Evolutionary conservation across 345 rosid genomes (phyloP).

Genomic region (Pistacia vera): DNA sequence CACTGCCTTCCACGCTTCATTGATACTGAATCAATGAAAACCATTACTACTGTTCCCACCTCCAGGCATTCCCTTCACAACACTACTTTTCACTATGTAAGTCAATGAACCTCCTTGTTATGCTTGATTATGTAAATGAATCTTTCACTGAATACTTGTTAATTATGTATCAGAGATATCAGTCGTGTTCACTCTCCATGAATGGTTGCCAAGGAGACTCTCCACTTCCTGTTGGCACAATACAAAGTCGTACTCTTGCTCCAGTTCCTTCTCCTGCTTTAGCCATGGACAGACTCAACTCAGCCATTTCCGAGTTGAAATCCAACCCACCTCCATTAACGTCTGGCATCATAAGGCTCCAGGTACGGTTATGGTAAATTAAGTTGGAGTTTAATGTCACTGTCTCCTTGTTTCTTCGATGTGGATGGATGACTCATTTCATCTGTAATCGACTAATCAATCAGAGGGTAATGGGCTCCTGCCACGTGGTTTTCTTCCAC

Average conservation of each 20-base stretch:
- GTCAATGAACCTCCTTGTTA: too few species aligned
- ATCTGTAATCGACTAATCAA: slow-evolving; percentile 6
- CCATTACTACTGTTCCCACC: slow-evolving; percentile 12
- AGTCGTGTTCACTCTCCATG: slow-evolving; percentile 57
- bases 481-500: slow-evolving; percentile 50
- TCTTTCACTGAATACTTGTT: neutral
- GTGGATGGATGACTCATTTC: slow-evolving; percentile 10
- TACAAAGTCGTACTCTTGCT: slow-evolving; percentile 53
- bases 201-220: slow-evolving; percentile 72
- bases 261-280: slow-evolving; percentile 46
- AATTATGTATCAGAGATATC: slow-evolving; percentile 33
- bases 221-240: slow-evolving; percentile 47
- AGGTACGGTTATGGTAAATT: slow-evolving; percentile 36
- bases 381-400: too few species aligned
- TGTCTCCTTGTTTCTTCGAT: neutral
- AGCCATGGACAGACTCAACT: slow-evolving; percentile 60
- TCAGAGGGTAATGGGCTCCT: slow-evolving; percentile 13
- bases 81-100: slow-evolving; percentile 29
- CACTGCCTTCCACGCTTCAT: slow-evolving; percentile 31
- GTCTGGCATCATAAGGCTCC: slow-evolving; percentile 82
- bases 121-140: neutral
- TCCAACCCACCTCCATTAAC: slow-evolving; percentile 47
- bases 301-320: slow-evolving; percentile 48
- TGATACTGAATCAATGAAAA: slow-evolving; percentile 26
- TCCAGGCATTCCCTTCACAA: slow-evolving; percentile 26